Evolutionary conservation across 1,284 basidiomycete genomes (phyloP).

Genomic region (Apiotrichum gracile): DNA sequence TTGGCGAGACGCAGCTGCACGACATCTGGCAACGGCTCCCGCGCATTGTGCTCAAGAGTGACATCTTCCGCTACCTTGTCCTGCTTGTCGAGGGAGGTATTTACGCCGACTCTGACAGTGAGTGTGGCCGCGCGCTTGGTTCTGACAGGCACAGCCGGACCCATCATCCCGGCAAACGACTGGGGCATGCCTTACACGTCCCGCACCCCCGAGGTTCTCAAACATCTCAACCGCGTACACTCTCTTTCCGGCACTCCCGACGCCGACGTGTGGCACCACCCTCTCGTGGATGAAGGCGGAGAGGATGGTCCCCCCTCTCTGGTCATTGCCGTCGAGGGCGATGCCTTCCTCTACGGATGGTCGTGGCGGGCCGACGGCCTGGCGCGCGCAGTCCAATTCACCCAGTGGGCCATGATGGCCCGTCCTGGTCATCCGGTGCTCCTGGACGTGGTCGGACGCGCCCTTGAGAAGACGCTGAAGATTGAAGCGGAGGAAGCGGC

Average conservation of each 20-base stretch:
- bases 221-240: constrained; percentile 26
- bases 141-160: constrained; percentile 14
- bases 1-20: constrained; percentile 26
- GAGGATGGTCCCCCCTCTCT: constrained; percentile 39
- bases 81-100: constrained; percentile 44
- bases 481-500: constrained; percentile 12
- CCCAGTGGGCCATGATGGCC: constrained; percentile 48
- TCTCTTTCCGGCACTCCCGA: constrained; percentile 20
- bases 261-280: constrained; percentile 1
- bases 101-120: constrained; percentile 48
- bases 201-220: constrained; percentile 23
- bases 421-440: constrained; percentile 39
- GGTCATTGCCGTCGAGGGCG: constrained; percentile 42
- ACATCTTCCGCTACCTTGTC: constrained; percentile 43
- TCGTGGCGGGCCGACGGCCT: constrained; percentile 29
- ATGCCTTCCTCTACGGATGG: constrained; percentile 36
- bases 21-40: constrained; percentile 34
- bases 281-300: constrained; percentile 27
- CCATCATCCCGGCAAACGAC: constrained; percentile 30
- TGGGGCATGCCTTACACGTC: constrained; percentile 33
- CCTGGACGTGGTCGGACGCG: constrained; percentile 31
- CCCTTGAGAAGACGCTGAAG: constrained; percentile 27
- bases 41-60: constrained; percentile 40
- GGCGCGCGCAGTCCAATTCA: constrained; percentile 42
- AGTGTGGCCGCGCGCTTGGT: background rate